Conservation (phyloP, 345 rosid genomes). For the Kandelia obovata region DNA sequence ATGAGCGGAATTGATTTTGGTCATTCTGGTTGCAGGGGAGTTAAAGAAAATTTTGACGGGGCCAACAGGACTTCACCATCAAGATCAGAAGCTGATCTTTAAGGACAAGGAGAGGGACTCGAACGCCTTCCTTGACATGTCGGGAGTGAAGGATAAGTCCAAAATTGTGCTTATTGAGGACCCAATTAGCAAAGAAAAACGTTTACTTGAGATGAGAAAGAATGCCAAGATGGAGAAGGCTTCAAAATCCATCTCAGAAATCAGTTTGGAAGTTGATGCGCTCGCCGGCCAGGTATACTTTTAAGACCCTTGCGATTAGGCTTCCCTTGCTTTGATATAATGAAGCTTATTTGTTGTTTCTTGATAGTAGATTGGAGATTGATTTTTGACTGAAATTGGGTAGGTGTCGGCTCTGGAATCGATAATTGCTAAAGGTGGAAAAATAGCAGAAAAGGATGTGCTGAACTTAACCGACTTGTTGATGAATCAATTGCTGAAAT, state of each 20-base stretch:
- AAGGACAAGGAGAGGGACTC: constrained; percentile 98
- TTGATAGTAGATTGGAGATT: not conserved
- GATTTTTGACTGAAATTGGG: constrained; percentile 12
- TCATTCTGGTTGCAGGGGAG: constrained; percentile 55
- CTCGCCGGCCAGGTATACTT: constrained; percentile 70
- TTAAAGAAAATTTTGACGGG: constrained; percentile 88
- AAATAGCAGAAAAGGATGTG: constrained; percentile 67
- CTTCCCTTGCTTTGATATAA: not conserved
- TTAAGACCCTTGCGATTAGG: not conserved
- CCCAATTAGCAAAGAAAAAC: constrained; percentile 83
- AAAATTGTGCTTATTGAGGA: constrained; percentile 88
- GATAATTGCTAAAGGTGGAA: constrained; percentile 64
- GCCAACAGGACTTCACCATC: constrained; percentile 87
- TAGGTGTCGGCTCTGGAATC: constrained; percentile 86
- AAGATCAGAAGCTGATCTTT: constrained; percentile 86
- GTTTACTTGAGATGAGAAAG: constrained; percentile 75
- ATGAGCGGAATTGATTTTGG: not conserved
- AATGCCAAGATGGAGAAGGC: constrained; percentile 87
- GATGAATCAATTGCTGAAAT: constrained; percentile 90
- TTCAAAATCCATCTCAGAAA: constrained; percentile 77
- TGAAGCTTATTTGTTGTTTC: not conserved
- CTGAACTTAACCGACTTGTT: constrained; percentile 62
- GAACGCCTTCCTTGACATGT: constrained; percentile 73
- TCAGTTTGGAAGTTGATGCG: constrained; percentile 84
- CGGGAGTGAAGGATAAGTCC: constrained; percentile 88